A percentile compares a stretch with the other conserved stretches of the same genome.
These are phyloP conservation scores for Musa balbisiana DNA, from an alignment of 202 grass and related monocot genomes.

Conservation along the genomic window DNA sequence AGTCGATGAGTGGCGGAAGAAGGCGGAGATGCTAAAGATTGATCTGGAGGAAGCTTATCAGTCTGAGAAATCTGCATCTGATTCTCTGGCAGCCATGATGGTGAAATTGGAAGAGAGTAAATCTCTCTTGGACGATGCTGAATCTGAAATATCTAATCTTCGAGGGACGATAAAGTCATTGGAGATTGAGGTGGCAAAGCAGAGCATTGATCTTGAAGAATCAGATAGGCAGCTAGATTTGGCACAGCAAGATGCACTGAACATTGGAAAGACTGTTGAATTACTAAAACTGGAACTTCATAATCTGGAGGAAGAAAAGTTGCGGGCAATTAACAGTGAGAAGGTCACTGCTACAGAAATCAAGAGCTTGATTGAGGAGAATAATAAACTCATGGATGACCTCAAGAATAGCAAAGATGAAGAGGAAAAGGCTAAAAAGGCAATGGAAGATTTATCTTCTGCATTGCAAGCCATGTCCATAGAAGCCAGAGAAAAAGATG, in stretches of 20 bases:
- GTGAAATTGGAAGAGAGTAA: constrained; percentile 51
- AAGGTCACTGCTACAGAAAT: constrained; percentile 12
- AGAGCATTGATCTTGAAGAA: constrained; percentile 29
- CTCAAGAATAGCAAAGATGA: not conserved
- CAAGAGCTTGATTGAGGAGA: not conserved
- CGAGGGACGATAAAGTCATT: constrained; percentile 35
- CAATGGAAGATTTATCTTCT: constrained; percentile 64
- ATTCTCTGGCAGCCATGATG: constrained; percentile 46
- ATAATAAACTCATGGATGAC: constrained; percentile 1
- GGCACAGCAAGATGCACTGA: constrained; percentile 40
- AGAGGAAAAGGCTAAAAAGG: constrained; percentile 56
- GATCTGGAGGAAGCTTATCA: constrained; percentile 53
- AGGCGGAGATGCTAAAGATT: constrained; percentile 42
- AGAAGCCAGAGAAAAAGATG: constrained; percentile 57
- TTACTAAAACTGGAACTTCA: constrained; percentile 51
- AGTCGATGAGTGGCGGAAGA: constrained; percentile 47
- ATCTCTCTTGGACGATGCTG: constrained; percentile 39
- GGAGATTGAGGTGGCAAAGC: constrained; percentile 46
- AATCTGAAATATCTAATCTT: constrained; percentile 35
- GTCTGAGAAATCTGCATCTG: constrained; percentile 38
- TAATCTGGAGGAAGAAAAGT: constrained; percentile 38
- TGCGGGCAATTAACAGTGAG: constrained; percentile 32
- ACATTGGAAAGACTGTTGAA: constrained; percentile 41
- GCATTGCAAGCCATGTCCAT: constrained; percentile 69
- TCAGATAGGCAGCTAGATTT: constrained; percentile 33